Evolutionary conservation across 2,329 filamentous ascomycete genomes (phyloP), one percentile per base, ranked within the genome.

Genomic region (Calonectria pseudoturangicola): DNA sequence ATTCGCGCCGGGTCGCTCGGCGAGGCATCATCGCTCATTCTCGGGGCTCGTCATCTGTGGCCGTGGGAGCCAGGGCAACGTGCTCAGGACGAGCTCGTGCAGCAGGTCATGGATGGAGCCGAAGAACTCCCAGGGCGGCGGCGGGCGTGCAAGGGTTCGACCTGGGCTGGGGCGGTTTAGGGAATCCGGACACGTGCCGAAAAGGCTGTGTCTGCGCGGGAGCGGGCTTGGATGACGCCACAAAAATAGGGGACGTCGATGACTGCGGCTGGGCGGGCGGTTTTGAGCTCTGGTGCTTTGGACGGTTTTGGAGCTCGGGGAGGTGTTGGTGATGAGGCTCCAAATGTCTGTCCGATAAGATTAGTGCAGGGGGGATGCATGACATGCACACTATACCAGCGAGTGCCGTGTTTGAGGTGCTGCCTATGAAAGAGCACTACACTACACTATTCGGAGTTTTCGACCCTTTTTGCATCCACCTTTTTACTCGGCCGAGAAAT

Each of bases 21-120:
- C 80, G 84, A 82, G 78, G 84, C 82, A 84, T 88, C 87, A 88
- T 89, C 82, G 87, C 85, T 88, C 87, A 89, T 89, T 84, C 85
- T 87, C 80, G 82, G 77, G 75, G 77, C 74, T 81, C 80, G 81
- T 82, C 83, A 83, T 83, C 76, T 78, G 80, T 73, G 77, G 73
- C 69, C 71, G 76, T 68, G 77, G 71, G 51, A 66, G 64, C 64
- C 64, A 66, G 64, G 48, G 64, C 62, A 60, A 67, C 58, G 48
- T 71, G 77, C 77, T 79, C 75, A 79, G 66, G 72, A 77, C 64
- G 71, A 79, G 75, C 71, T 76, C 68, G 76, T 71, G 75, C 66
- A 69, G 54, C 33, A 41, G 70, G 68, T 78, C 81, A 82, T 83
- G 73, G 67, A 74, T 28, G 41, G 41, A 41, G 41, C 16, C 16